Conservation (phyloP, 2,329 filamentous ascomycete genomes). For the Colletotrichum shisoi region DNA sequence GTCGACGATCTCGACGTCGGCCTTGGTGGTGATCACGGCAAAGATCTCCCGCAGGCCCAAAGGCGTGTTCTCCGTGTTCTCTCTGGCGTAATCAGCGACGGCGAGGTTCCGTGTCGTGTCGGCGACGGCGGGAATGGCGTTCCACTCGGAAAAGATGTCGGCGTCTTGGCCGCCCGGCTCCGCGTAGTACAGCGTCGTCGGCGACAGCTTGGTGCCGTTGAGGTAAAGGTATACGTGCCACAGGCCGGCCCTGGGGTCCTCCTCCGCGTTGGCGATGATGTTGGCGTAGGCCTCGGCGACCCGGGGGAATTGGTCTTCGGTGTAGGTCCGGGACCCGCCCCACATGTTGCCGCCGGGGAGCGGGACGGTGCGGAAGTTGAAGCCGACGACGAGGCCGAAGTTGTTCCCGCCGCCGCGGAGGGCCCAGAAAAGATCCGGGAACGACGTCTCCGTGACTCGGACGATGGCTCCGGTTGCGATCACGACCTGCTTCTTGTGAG, state of each 20-base stretch:
- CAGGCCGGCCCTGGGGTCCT: slow-evolving; percentile 49
- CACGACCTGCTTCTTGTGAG: slow-evolving; percentile 48
- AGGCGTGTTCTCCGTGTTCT: slow-evolving; percentile 28
- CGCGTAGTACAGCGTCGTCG: slow-evolving; percentile 50
- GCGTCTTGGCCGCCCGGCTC: slow-evolving; percentile 48
- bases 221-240: slow-evolving; percentile 44
- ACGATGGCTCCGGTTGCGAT: slow-evolving; percentile 55
- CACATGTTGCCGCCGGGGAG: slow-evolving; percentile 49
- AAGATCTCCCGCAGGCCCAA: slow-evolving; percentile 42
- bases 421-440: slow-evolving; percentile 66
- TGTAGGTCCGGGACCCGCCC: slow-evolving; percentile 49
- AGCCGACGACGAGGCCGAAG: slow-evolving; percentile 63
- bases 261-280: slow-evolving; percentile 44
- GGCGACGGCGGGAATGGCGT: slow-evolving; percentile 44
- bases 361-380: slow-evolving; percentile 53
- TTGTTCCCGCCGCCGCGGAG: slow-evolving; percentile 63
- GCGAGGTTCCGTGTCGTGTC: slow-evolving; percentile 43
- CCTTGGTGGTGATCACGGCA: slow-evolving; percentile 40
- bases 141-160: slow-evolving; percentile 50
- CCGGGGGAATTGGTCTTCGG: slow-evolving; percentile 44
- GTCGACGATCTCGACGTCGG: slow-evolving; percentile 38
- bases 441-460: slow-evolving; percentile 51
- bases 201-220: slow-evolving; percentile 42
- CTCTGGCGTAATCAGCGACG: slow-evolving; percentile 38
- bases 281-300: slow-evolving; percentile 48